Evolutionary conservation across 129 eudicot species (phyloP).

Genomic region (Mikania micrantha): DNA sequence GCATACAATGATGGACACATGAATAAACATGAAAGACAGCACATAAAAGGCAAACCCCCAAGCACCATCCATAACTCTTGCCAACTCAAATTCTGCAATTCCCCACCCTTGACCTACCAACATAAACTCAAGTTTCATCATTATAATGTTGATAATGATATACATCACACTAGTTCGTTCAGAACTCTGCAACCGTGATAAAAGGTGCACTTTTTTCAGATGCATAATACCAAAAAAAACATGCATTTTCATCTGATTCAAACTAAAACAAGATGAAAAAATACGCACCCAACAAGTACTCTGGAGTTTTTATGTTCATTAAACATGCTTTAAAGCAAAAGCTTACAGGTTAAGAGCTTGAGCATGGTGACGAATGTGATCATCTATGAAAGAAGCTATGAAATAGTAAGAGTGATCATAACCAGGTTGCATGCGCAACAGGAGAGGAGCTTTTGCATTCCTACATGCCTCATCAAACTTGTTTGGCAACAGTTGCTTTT

Average conservation of each 20-base stretch:
- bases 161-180: slow-evolving; percentile 31
- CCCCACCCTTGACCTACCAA: slow-evolving; percentile 38
- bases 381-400: slow-evolving; percentile 91
- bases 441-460: slow-evolving; percentile 60
- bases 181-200: slow-evolving; percentile 23
- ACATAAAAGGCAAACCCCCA: slow-evolving; percentile 1
- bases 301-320: slow-evolving; percentile 6
- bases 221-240: slow-evolving; percentile 17
- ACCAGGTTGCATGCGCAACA: slow-evolving; percentile 81
- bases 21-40: background rate
- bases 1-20: background rate
- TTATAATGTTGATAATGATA: background rate
- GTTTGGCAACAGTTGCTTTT: slow-evolving; percentile 64
- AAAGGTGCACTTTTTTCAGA: slow-evolving; percentile 29
- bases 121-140: slow-evolving; percentile 10
- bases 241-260: slow-evolving; percentile 17
- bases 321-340: slow-evolving; percentile 9
- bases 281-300: slow-evolving; percentile 16
- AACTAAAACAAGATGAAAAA: slow-evolving; percentile 17
- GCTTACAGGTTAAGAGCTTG: slow-evolving; percentile 74
- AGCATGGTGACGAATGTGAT: slow-evolving; percentile 94
- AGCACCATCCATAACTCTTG: slow-evolving; percentile 22
- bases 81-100: slow-evolving; percentile 29
- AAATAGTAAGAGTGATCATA: slow-evolving; percentile 93
- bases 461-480: slow-evolving; percentile 93